These are phyloP conservation scores for Prunus salicina DNA, from an alignment of 306 rosid species.

Conservation along the genomic window DNA sequence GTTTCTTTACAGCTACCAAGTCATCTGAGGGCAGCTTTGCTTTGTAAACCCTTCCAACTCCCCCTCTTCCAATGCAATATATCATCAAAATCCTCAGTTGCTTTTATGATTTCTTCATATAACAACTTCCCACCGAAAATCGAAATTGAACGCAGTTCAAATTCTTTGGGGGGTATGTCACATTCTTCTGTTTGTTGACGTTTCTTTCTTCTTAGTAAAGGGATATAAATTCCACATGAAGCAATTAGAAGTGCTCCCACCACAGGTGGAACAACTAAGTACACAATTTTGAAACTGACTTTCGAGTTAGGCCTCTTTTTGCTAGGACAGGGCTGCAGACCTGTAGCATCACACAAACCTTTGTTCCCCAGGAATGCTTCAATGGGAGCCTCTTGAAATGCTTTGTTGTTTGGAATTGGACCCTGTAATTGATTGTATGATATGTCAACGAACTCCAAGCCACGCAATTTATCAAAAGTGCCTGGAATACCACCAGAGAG, in stretches of 20 bases:
- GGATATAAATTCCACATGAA: neutral
- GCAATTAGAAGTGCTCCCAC: slow-evolving; percentile 1
- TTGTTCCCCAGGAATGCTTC: slow-evolving; percentile 31
- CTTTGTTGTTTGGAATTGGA: slow-evolving; percentile 23
- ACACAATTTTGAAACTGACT: neutral
- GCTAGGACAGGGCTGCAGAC: slow-evolving; percentile 10
- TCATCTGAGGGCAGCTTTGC: slow-evolving; percentile 28
- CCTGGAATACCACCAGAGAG: slow-evolving; percentile 37
- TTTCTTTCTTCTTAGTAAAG: neutral
- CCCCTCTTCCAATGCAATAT: slow-evolving; percentile 37
- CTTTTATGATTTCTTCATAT: slow-evolving; percentile 32
- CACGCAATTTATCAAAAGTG: neutral
- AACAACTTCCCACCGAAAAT: slow-evolving; percentile 27
- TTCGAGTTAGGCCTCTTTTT: neutral
- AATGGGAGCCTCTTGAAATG: slow-evolving; percentile 12
- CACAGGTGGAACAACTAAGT: neutral
- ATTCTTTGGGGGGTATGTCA: neutral
- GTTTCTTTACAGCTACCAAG: slow-evolving; percentile 38
- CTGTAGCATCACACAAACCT: slow-evolving; percentile 25
- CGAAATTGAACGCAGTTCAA: slow-evolving; percentile 10
- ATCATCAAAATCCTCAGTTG: slow-evolving; percentile 31
- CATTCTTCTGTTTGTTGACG: neutral
- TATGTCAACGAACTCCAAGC: slow-evolving; percentile 23
- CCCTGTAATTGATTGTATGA: slow-evolving; percentile 30
- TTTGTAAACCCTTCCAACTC: slow-evolving; percentile 33